These are phyloP conservation scores for Coffea eugenioides DNA, from an alignment of 257 asterid species.

Conservation along the genomic window DNA sequence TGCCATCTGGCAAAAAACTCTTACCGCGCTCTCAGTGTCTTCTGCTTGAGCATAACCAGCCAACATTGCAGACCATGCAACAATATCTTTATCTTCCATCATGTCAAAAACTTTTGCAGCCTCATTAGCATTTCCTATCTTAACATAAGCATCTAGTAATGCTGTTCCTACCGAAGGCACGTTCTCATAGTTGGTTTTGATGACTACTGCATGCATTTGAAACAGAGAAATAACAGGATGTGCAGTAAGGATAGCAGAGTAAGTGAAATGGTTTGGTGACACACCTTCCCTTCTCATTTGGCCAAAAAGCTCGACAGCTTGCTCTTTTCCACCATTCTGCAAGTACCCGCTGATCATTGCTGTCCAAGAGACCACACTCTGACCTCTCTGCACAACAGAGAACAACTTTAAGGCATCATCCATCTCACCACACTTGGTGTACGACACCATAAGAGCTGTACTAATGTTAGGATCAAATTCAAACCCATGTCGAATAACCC, in stretches of 20 bases:
- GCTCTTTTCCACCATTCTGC: constrained; percentile 49
- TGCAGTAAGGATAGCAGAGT: constrained; percentile 66
- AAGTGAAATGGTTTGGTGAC: constrained; percentile 75
- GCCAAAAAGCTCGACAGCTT: constrained; percentile 58
- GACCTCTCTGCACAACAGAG: constrained; percentile 35
- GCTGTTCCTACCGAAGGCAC: constrained; percentile 81
- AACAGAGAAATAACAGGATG: constrained; percentile 49
- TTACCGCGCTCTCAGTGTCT: constrained; percentile 63
- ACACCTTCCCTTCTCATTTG: constrained; percentile 65
- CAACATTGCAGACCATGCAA: constrained; percentile 96
- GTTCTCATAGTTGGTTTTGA: constrained; percentile 65
- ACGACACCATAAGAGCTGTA: constrained; percentile 74
- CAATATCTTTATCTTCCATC: constrained; percentile 72
- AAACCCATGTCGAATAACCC: constrained; percentile 52
- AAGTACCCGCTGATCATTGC: constrained; percentile 77
- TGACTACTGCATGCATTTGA: constrained; percentile 73
- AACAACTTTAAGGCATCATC: constrained; percentile 70
- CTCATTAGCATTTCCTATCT: constrained; percentile 43
- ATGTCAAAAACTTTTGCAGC: constrained; percentile 61
- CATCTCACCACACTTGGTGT: constrained; percentile 63
- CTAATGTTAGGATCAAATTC: constrained; percentile 45
- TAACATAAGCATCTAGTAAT: constrained; percentile 71
- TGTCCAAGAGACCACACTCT: constrained; percentile 88
- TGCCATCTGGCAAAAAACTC: constrained; percentile 42
- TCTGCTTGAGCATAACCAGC: constrained; percentile 73